phyloP scores from a whole-genome alignment of 805 yeast species.

The Cyberlindnera mycetangii region DNA sequence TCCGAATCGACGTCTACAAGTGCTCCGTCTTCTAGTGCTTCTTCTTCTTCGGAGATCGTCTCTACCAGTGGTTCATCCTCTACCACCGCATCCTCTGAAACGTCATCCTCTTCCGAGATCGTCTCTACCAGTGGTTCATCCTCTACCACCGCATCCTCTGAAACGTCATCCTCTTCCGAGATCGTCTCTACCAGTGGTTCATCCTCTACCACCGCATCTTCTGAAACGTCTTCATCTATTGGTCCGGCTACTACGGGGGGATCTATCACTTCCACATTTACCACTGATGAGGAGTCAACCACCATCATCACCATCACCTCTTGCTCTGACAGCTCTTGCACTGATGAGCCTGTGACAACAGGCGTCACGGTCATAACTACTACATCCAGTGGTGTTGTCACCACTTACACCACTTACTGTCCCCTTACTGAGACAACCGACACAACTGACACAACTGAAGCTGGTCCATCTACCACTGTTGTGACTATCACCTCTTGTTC shows the following conservation, averaged over 20 bases:
- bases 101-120: not conserved
- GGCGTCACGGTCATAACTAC: constrained; percentile 8
- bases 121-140: too few species aligned
- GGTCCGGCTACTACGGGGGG: not conserved
- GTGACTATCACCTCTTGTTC: constrained; percentile 8
- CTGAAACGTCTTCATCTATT: not conserved
- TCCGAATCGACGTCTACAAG: not conserved
- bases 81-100: not conserved
- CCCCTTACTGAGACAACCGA: constrained; percentile 2
- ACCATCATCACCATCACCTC: constrained; percentile 9
- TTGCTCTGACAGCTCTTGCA: constrained; percentile 4
- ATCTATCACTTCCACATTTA: not conserved
- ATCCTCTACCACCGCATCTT: not conserved
- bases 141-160: too few species aligned
- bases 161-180: not conserved
- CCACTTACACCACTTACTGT: constrained; percentile 29
- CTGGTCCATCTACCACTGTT: not conserved
- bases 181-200: not conserved
- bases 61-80: not conserved
- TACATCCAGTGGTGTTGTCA: constrained; percentile 27
- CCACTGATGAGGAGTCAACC: not conserved
- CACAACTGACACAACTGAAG: not conserved
- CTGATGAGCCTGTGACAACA: constrained; percentile 1
- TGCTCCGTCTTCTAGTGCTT: not conserved
- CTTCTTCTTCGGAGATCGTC: not conserved